Conservation (phyloP, 371 early-diverging fungal genomes). For the Actinomortierella wolfii region DNA sequence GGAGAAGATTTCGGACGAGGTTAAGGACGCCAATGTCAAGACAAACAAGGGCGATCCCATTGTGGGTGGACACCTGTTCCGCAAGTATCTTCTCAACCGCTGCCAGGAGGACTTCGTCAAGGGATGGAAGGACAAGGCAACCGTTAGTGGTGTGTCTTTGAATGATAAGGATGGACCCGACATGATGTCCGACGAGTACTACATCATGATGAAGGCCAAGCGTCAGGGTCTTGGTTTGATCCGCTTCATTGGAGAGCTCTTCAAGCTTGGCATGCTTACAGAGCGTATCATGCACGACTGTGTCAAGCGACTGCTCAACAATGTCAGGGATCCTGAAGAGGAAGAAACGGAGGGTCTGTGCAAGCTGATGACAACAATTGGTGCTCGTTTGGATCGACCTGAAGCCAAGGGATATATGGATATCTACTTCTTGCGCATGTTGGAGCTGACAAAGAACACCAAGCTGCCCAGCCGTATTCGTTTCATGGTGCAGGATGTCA, state of each 20-base stretch:
- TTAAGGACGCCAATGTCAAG: conserved; percentile 58
- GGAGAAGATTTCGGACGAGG: conserved; percentile 57
- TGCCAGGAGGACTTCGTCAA: conserved; percentile 92
- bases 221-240: conserved; percentile 94
- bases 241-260: conserved; percentile 94
- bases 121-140: conserved; percentile 75
- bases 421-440: conserved; percentile 79
- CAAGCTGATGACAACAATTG: conserved; percentile 89
- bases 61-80: conserved; percentile 77
- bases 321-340: conserved; percentile 82
- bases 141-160: conserved; percentile 50
- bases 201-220: conserved; percentile 89
- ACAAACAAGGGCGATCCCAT: conserved; percentile 59
- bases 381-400: conserved; percentile 65
- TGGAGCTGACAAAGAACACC: conserved; percentile 64
- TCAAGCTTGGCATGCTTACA: conserved; percentile 85
- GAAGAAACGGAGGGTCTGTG: conserved; percentile 93
- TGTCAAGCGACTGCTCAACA: conserved; percentile 73
- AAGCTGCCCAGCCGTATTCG: conserved; percentile 84
- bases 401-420: conserved; percentile 70
- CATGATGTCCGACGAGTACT: conserved; percentile 78
- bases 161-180: conserved; percentile 54
- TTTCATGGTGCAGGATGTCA: conserved; percentile 92
- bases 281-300: conserved; percentile 93
- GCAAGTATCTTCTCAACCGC: conserved; percentile 86